Percentiles rank a stretch among this genome's conserved stretches.
These are phyloP conservation scores for Colletotrichum higginsianum DNA, from an alignment of 2,329 filamentous ascomycete genomes.

Conservation along the genomic window DNA sequence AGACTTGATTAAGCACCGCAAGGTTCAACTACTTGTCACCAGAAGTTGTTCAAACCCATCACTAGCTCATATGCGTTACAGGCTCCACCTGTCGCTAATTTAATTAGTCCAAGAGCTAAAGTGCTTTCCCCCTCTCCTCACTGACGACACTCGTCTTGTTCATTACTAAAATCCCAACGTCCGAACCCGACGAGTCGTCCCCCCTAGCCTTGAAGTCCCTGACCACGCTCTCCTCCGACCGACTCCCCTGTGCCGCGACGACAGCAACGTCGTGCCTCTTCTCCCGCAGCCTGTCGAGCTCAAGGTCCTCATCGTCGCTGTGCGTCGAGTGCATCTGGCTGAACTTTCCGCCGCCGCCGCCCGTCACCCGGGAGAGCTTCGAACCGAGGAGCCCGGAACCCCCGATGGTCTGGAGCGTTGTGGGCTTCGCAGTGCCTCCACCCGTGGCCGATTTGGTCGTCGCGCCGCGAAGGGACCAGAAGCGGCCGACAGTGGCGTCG, in stretches of 20 bases:
- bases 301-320: constrained; percentile 6
- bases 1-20: too few species aligned
- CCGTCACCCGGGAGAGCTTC: not conserved
- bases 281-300: constrained; percentile 1
- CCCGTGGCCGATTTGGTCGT: not conserved
- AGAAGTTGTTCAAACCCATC: not conserved
- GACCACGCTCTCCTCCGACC: not conserved
- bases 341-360: not conserved
- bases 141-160: not conserved
- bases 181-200: constrained; percentile 6
- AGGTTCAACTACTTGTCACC: too few species aligned
- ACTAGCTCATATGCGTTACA: not conserved
- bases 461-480: constrained; percentile 32
- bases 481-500: constrained; percentile 43
- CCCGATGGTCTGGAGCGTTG: constrained; percentile 6
- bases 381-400: constrained; percentile 1
- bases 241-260: not conserved
- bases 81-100: not conserved
- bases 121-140: not conserved
- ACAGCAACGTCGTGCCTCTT: not conserved
- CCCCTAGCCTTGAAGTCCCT: constrained; percentile 3
- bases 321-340: constrained; percentile 15
- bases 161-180: constrained; percentile 9
- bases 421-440: not conserved
- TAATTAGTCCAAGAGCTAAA: not conserved